Percentiles rank a stretch among this genome's conserved stretches.
phyloP scores from a whole-genome alignment of 2,329 filamentous ascomycete genomes.

The Pezicula carpinea region DNA sequence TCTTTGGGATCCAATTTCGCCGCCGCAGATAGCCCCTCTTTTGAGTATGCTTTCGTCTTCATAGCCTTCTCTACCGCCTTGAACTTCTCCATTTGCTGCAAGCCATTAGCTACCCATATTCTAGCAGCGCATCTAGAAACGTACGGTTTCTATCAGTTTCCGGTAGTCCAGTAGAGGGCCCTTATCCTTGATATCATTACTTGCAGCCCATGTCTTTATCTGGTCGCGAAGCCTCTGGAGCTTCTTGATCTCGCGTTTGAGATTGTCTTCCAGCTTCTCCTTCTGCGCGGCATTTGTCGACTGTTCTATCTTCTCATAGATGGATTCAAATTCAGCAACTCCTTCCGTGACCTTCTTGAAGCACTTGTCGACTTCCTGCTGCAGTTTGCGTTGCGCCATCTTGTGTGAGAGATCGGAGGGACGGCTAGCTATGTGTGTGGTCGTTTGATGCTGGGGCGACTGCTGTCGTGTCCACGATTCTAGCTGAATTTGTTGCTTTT shows the following conservation, averaged over 20 bases:
- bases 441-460: constrained; percentile 13
- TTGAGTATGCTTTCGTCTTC: constrained; percentile 99
- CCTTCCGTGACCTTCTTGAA: constrained; percentile 98
- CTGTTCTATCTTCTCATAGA: constrained; percentile 96
- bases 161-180: constrained; percentile 88
- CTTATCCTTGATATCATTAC: constrained; percentile 99
- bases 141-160: constrained; percentile 95
- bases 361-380: constrained; percentile 98
- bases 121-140: constrained; percentile 9
- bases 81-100: constrained; percentile 98
- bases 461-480: constrained; percentile 23
- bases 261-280: constrained; percentile 94
- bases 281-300: constrained; percentile 92
- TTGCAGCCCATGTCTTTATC: constrained; percentile 98
- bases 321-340: constrained; percentile 84
- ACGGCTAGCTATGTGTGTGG: constrained; percentile 2
- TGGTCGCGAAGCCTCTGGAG: constrained; percentile 94
- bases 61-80: constrained; percentile 99
- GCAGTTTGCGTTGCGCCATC: constrained; percentile 94
- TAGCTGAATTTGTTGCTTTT: constrained; percentile 18
- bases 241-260: constrained; percentile 99
- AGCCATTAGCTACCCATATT: constrained; percentile 22
- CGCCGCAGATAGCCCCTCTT: constrained; percentile 89
- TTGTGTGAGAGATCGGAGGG: constrained; percentile 30
- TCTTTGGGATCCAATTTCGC: constrained; percentile 96